Evolutionary conservation across 176 grass and related monocot genomes (phyloP).

Genomic region (Avena eriantha): DNA sequence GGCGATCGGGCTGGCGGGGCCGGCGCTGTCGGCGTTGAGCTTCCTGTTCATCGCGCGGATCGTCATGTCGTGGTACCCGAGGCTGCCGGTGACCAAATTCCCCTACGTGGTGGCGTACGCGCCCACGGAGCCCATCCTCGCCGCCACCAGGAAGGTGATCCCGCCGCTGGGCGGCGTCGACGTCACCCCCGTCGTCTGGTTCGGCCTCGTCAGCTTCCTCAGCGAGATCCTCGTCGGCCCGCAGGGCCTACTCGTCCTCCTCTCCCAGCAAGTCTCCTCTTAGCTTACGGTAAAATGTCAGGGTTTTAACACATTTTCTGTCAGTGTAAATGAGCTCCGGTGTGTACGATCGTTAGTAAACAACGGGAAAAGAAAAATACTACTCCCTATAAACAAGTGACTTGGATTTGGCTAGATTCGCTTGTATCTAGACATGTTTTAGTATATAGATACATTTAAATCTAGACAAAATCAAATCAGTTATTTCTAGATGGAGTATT

Average conservation of each 20-base stretch:
- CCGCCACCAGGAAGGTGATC: constrained; percentile 68
- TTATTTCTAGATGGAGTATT: too few relatives aligned
- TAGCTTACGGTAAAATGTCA: not conserved
- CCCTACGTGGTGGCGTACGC: constrained; percentile 92
- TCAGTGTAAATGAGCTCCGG: not conserved
- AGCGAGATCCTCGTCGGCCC: constrained; percentile 88
- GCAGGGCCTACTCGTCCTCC: constrained; percentile 81
- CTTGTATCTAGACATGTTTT: too few relatives aligned
- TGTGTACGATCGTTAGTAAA: too few relatives aligned
- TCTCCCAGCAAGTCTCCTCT: constrained; percentile 62
- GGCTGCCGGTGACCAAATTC: constrained; percentile 74
- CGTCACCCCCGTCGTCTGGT: constrained; percentile 97
- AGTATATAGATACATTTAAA: too few relatives aligned
- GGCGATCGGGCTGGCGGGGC: constrained; percentile 58
- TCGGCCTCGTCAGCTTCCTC: constrained; percentile 92
- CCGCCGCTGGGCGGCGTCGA: constrained; percentile 88
- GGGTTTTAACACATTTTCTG: not conserved
- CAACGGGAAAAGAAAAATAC: too few relatives aligned
- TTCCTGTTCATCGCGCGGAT: constrained; percentile 87
- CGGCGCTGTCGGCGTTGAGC: constrained; percentile 74
- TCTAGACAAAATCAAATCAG: too few relatives aligned
- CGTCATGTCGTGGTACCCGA: constrained; percentile 97
- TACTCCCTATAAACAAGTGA: too few relatives aligned
- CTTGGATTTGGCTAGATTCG: too few relatives aligned
- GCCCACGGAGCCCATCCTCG: constrained; percentile 83